Percentiles rank a stretch among this genome's conserved stretches.
These are phyloP conservation scores for Immersiporthe knoxdaviesiana DNA, from an alignment of 2,329 filamentous ascomycete genomes.

Conservation along the genomic window DNA sequence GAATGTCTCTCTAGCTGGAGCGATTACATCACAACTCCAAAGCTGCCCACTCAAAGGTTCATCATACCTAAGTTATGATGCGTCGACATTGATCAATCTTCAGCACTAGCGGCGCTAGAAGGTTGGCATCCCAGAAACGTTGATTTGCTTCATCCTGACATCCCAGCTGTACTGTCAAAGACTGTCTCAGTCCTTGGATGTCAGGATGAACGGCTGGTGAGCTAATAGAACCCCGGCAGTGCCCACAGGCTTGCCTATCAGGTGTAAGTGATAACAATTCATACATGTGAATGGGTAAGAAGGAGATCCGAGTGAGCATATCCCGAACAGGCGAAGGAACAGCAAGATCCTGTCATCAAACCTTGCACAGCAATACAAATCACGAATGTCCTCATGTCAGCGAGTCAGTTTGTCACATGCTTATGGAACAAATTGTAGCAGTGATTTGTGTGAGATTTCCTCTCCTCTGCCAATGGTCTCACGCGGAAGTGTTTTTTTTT, in stretches of 20 bases:
- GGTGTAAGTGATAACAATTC: no score
- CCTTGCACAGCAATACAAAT: no score
- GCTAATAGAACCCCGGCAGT: no score
- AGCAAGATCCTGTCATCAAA: no score
- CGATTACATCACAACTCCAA: neutral
- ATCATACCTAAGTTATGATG: constrained; percentile 4
- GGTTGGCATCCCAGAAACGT: neutral
- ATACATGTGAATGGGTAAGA: no score
- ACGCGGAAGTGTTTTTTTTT: no score
- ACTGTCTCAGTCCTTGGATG: no score
- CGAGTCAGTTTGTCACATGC: neutral
- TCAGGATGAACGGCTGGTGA: no score
- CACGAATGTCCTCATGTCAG: neutral
- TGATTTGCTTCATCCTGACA: neutral
- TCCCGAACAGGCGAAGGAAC: no score
- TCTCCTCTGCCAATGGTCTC: neutral
- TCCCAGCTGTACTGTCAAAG: neutral
- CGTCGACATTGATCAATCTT: neutral
- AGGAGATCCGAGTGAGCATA: no score
- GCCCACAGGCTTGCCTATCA: no score
- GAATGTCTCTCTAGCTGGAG: neutral
- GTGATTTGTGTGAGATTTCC: neutral
- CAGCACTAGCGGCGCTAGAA: neutral
- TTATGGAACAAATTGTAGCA: neutral
- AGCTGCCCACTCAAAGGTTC: neutral